Percentiles rank a stretch among this genome's conserved stretches.
phyloP scores from a whole-genome alignment of 2,329 filamentous ascomycete species.

The Penicillium sp. region DNA sequence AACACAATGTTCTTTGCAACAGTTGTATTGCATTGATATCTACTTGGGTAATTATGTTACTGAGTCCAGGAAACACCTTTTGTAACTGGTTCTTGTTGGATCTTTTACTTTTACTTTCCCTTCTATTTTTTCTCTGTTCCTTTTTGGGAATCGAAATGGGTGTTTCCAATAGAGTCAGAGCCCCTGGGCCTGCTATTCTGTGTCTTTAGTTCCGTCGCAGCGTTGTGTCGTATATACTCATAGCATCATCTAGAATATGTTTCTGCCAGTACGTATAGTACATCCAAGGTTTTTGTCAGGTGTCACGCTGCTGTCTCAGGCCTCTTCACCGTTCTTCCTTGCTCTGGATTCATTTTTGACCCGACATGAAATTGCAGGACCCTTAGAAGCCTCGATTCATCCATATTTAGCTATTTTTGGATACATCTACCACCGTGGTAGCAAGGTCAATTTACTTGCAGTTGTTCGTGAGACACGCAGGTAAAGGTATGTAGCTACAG shows the following conservation, averaged over 20 bases:
- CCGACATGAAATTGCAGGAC: not conserved
- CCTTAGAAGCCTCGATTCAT: not conserved
- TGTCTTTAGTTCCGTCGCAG: slow-evolving; percentile 15
- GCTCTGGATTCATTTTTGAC: not conserved
- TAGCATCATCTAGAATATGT: not conserved
- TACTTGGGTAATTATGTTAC: not conserved
- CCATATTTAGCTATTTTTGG: not conserved
- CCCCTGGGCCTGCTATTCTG: not conserved
- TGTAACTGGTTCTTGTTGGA: not conserved
- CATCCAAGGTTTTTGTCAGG: slow-evolving; percentile 1
- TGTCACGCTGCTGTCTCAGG: slow-evolving; percentile 12
- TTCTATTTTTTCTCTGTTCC: not conserved
- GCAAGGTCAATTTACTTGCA: not conserved
- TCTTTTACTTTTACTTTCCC: not conserved
- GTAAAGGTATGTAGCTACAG: not conserved
- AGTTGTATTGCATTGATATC: not conserved
- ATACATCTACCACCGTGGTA: not conserved
- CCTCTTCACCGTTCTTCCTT: not conserved
- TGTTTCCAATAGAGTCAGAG: not conserved
- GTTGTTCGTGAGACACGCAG: not conserved
- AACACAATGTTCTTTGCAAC: not conserved
- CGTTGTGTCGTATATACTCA: slow-evolving; percentile 2
- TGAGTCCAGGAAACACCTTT: not conserved
- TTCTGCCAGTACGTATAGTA: not conserved
- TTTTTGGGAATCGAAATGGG: not conserved